phyloP scores from a whole-genome alignment of 176 grass and related monocot species.

The Puccinellia tenuiflora region DNA sequence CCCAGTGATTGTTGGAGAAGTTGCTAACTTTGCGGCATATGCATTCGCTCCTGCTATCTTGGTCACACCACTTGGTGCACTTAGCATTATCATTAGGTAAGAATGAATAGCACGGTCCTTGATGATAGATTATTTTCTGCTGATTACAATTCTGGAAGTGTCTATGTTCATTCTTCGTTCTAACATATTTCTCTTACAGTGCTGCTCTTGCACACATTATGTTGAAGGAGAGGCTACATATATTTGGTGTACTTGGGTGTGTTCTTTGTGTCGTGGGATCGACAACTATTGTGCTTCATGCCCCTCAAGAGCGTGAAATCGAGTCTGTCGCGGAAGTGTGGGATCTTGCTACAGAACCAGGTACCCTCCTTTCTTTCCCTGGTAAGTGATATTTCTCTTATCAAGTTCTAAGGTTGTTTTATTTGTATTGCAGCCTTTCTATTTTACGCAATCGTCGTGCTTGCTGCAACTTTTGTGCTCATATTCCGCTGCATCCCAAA shows the following conservation, averaged over 20 bases:
- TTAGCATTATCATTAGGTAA: constrained; percentile 95
- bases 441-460: constrained; percentile 62
- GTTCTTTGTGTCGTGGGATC: constrained; percentile 95
- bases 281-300: constrained; percentile 96
- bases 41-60: constrained; percentile 98
- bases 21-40: constrained; percentile 96
- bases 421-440: constrained; percentile 61
- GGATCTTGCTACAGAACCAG: constrained; percentile 97
- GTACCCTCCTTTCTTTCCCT: constrained; percentile 27
- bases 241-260: constrained; percentile 94
- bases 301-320: constrained; percentile 83
- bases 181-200: constrained; percentile 37
- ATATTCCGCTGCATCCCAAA: constrained; percentile 73
- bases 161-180: neutral
- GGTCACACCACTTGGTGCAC: constrained; percentile 92
- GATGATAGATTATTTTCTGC: neutral
- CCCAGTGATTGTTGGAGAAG: constrained; percentile 95
- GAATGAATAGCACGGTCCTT: neutral
- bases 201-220: constrained; percentile 90
- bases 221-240: constrained; percentile 84
- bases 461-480: constrained; percentile 70
- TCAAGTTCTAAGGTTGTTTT: constrained; percentile 14
- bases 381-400: constrained; percentile 14
- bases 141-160: neutral
- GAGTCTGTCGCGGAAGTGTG: constrained; percentile 92